These are phyloP conservation scores for Saccharomyces uvarum DNA, from an alignment of 1,139 yeast genomes.

Conservation along the genomic window DNA sequence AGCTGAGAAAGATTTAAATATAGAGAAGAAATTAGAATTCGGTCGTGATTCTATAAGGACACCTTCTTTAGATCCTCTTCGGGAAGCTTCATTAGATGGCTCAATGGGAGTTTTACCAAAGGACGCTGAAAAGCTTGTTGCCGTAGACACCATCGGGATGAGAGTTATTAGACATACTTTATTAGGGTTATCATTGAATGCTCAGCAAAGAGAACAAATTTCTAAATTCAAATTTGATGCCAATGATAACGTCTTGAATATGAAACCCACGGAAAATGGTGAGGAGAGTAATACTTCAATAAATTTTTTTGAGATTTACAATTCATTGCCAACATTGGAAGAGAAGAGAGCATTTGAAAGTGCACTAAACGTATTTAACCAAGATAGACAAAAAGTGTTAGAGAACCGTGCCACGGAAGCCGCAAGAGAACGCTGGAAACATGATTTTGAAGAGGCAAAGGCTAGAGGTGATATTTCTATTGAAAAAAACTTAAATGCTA, in stretches of 20 bases:
- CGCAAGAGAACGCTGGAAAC: conserved; percentile 83
- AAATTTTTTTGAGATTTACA: conserved; percentile 62
- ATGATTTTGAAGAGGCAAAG: conserved; percentile 65
- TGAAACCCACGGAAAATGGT: conserved; percentile 17
- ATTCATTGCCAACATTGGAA: conserved; percentile 42
- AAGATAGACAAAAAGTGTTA: conserved; percentile 63
- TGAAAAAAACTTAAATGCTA: conserved; percentile 57
- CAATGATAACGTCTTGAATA: conserved; percentile 21
- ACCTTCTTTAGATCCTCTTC: conserved; percentile 6
- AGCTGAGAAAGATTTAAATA: neutral
- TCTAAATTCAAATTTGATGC: conserved; percentile 37
- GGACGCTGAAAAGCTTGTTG: conserved; percentile 47
- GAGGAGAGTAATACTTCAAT: conserved; percentile 35
- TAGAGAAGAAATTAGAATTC: neutral
- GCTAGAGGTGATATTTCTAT: conserved; percentile 54
- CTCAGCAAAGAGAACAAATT: conserved; percentile 32
- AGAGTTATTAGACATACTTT: conserved; percentile 74
- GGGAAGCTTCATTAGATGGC: conserved; percentile 13
- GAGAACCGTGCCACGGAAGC: conserved; percentile 79
- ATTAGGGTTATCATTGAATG: conserved; percentile 45
- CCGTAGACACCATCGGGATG: conserved; percentile 76
- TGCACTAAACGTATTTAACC: conserved; percentile 60
- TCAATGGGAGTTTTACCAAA: conserved; percentile 39
- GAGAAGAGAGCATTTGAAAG: conserved; percentile 53
- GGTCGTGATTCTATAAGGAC: neutral